Percentiles rank a stretch among this genome's conserved stretches.
Evolutionary conservation across 75 land plant genomes (phyloP).

Genomic region (Pseudotsuga menziesii): DNA sequence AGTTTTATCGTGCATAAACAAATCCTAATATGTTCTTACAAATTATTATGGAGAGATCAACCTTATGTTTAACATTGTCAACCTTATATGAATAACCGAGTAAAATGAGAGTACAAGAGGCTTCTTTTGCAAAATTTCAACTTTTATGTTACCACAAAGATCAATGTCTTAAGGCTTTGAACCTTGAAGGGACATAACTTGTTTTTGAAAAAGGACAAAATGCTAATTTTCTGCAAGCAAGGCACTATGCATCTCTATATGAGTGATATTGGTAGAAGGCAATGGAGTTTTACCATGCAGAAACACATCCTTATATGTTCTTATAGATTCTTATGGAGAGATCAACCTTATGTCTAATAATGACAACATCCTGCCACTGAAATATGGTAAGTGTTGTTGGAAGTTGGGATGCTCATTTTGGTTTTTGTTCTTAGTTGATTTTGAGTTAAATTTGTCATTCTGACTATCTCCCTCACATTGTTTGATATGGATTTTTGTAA

Average conservation of each 20-base stretch:
- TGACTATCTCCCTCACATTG: neutral
- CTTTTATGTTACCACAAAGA: conserved; percentile 82
- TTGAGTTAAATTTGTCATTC: neutral
- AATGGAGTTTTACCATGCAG: conserved; percentile 66
- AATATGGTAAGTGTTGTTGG: conserved; percentile 45
- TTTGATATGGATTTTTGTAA: neutral
- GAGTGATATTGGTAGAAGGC: conserved; percentile 84
- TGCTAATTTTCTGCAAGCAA: conserved; percentile 47
- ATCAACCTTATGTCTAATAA: conserved; percentile 45
- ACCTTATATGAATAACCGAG: conserved; percentile 85
- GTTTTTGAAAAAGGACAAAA: conserved; percentile 31
- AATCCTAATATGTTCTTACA: conserved; percentile 88
- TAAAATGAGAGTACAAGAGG: conserved; percentile 65
- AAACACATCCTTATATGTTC: conserved; percentile 83
- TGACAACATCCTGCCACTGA: conserved; percentile 44
- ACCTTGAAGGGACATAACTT: conserved; percentile 25
- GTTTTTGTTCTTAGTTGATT: neutral
- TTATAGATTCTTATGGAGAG: conserved; percentile 76
- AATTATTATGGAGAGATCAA: conserved; percentile 75
- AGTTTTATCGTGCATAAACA: conserved; percentile 67
- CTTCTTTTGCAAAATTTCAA: conserved; percentile 87
- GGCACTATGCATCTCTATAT: conserved; percentile 79
- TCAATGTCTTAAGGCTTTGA: conserved; percentile 57
- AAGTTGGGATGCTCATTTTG: neutral
- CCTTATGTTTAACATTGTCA: conserved; percentile 38